A percentile compares a stretch with the other conserved stretches of the same genome.
Evolutionary conservation across 2,329 filamentous ascomycete genomes (phyloP).

Genomic region (Neurospora sp.): DNA sequence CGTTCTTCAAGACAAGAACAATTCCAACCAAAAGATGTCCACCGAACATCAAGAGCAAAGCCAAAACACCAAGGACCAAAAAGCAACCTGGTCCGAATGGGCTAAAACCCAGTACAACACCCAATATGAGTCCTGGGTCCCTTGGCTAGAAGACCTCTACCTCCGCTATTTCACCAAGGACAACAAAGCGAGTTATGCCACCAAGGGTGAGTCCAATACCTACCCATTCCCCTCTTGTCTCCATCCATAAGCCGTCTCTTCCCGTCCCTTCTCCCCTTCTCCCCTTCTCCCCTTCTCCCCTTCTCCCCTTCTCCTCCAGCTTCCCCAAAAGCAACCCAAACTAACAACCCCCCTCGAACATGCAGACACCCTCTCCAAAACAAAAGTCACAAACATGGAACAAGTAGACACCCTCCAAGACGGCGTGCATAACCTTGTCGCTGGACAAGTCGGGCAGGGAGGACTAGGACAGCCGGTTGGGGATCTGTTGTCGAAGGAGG

Average conservation of each 20-base stretch:
- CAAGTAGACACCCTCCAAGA: constrained; percentile 63
- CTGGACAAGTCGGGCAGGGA: constrained; percentile 57
- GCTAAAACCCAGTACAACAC: constrained; percentile 55
- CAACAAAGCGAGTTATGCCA: constrained; percentile 64
- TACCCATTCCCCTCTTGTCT: too few species aligned
- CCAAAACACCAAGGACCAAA: neutral
- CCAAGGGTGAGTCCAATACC: constrained; percentile 45
- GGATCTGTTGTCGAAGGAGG: constrained; percentile 53
- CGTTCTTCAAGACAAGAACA: neutral
- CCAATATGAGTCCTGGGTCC: constrained; percentile 67
- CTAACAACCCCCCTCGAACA: neutral
- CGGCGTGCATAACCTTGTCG: constrained; percentile 51
- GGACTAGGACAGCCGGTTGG: constrained; percentile 57
- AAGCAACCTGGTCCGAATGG: constrained; percentile 33
- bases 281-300: neutral
- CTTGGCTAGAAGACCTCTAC: constrained; percentile 67
- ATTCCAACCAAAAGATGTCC: neutral
- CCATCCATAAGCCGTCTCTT: too few species aligned
- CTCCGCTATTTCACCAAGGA: constrained; percentile 65
- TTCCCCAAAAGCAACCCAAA: neutral
- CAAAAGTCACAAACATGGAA: constrained; percentile 58
- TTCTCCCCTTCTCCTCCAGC: neutral
- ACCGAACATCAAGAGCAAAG: neutral
- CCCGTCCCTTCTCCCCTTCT: neutral
- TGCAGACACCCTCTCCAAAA: constrained; percentile 52